A percentile compares a stretch with the other conserved stretches of the same genome.
phyloP scores from a whole-genome alignment of 78 protist species.

The Emiliania huxleyi region DNA sequence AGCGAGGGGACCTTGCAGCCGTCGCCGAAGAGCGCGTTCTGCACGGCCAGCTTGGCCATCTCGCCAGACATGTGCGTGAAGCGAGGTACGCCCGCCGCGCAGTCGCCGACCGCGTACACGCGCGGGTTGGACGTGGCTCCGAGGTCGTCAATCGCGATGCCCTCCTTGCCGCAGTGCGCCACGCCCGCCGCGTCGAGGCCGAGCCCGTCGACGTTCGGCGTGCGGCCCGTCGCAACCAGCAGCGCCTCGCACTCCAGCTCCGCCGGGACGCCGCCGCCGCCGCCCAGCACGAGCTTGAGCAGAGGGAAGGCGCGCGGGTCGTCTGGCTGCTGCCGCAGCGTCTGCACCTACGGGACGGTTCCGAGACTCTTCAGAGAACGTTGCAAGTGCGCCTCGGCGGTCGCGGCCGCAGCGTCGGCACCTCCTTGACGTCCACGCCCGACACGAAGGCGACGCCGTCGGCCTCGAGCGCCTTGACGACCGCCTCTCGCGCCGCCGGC shows the following conservation, averaged over 20 bases:
- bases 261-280: too few relatives aligned
- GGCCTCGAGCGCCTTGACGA: too few relatives aligned
- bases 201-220: constrained; percentile 59
- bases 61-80: constrained; percentile 66
- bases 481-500: too few relatives aligned
- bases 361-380: too few relatives aligned
- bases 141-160: constrained; percentile 44
- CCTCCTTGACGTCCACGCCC: neutral
- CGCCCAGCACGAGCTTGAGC: too few relatives aligned
- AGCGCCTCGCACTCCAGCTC: constrained; percentile 35
- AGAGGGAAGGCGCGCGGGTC: too few relatives aligned
- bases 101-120: constrained; percentile 69
- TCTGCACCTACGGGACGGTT: too few relatives aligned
- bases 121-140: constrained; percentile 37
- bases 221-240: constrained; percentile 63
- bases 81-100: neutral
- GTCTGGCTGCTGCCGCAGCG: too few relatives aligned
- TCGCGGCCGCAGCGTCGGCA: too few relatives aligned
- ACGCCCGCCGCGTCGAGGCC: constrained; percentile 62
- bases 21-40: constrained; percentile 70
- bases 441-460: neutral
- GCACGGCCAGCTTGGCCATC: constrained; percentile 65
- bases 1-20: neutral
- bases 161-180: neutral
- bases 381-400: too few relatives aligned